Percentiles rank a stretch among this genome's conserved stretches.
Evolutionary conservation across 306 rosid species (phyloP).

Genomic region (Nissolia schottii): DNA sequence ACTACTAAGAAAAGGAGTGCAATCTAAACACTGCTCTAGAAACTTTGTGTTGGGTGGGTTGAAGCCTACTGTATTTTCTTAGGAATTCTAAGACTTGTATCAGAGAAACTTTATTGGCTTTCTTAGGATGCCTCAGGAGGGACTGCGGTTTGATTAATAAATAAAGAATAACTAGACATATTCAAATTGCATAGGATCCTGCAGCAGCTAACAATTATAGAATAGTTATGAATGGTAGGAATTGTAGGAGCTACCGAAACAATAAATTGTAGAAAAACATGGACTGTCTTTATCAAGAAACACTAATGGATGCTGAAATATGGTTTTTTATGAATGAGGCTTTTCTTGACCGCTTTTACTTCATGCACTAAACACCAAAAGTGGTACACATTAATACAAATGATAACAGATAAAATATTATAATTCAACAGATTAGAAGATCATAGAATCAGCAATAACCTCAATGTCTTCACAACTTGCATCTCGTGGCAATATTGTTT

Average conservation of each 20-base stretch:
- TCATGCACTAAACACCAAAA: not conserved
- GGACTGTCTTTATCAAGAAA: not conserved
- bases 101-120: not conserved
- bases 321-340: not conserved
- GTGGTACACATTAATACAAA: not conserved
- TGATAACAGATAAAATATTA: not conserved
- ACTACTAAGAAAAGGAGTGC: no score
- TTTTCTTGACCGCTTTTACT: not conserved
- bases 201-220: not conserved
- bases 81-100: not conserved
- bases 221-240: not conserved
- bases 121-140: not conserved
- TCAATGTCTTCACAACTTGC: conserved; percentile 86
- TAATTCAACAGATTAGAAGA: conserved; percentile 5
- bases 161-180: not conserved
- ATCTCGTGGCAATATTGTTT: conserved; percentile 57
- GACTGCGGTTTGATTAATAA: not conserved
- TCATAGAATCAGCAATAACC: conserved; percentile 38
- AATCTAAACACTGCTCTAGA: no score
- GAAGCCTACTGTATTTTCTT: not conserved
- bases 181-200: not conserved
- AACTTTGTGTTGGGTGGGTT: no score
- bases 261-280: not conserved
- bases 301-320: not conserved
- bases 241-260: not conserved